phyloP scores from a whole-genome alignment of 1,284 basidiomycete genomes.

The Puccinia coronata region DNA sequence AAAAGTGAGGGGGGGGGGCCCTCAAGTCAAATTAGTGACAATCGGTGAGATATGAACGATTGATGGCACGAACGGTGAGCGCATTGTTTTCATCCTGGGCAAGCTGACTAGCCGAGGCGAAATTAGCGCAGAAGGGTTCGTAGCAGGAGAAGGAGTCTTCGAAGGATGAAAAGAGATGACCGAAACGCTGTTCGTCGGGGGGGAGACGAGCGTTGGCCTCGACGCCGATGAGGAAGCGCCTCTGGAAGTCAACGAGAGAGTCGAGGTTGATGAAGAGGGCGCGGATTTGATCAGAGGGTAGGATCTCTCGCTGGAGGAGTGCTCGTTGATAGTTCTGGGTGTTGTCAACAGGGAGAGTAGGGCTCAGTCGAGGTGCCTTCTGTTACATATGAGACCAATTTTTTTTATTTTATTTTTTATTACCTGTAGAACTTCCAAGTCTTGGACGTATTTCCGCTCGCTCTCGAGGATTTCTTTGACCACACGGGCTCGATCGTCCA shows the following conservation, averaged over 20 bases:
- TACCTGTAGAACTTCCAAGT: constrained; percentile 94
- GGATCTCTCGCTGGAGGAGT: constrained; percentile 75
- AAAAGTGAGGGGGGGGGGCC: too few relatives aligned
- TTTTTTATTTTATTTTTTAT: too few relatives aligned
- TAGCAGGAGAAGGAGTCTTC: constrained; percentile 88
- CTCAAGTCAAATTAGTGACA: too few relatives aligned
- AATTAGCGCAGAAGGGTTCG: constrained; percentile 97
- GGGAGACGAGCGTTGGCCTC: constrained; percentile 77
- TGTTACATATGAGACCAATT: too few relatives aligned
- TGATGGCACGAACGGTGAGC: constrained; percentile 70
- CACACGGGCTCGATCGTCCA: constrained; percentile 71
- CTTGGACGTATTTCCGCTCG: constrained; percentile 96
- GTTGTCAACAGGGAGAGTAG: too few relatives aligned
- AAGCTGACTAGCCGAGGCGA: constrained; percentile 75
- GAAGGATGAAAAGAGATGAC: constrained; percentile 67
- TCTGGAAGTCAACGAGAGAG: constrained; percentile 93
- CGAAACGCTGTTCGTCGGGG: constrained; percentile 67
- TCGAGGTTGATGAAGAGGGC: constrained; percentile 93
- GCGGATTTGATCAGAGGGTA: constrained; percentile 92
- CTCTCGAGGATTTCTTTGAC: constrained; percentile 86
- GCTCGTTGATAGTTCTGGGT: constrained; percentile 60
- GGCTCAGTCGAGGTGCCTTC: too few relatives aligned
- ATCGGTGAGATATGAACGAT: background rate
- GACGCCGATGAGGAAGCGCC: constrained; percentile 90
- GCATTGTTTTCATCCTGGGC: constrained; percentile 69